Base-by-base conservation (phyloP, 331 rosid genomes). In the Malus hybrid region DNA sequence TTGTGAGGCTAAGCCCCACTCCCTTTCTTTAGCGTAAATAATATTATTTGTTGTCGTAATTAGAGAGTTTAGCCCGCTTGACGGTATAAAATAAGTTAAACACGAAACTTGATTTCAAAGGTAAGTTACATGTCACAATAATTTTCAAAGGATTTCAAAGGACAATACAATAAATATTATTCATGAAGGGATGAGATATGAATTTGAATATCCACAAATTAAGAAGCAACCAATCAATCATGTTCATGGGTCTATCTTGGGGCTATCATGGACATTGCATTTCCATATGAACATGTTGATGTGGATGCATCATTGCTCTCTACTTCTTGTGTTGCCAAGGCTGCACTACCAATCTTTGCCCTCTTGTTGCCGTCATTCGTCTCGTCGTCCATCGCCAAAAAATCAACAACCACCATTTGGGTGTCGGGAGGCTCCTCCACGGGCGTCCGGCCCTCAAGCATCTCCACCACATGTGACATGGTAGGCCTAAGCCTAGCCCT, bases 361-460 rank as follows among this genome's bases (percentile, higher is more conserved):
- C 24, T 20, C 50, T 31, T 27, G 24, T 61, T 22, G 16, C 71
- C 46, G 39, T 67, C 66, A 16, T 76, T 57, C 6, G 28, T 24
- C 14, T 77, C 88, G 29, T 85, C 97, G 66, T 91, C 97, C 3
- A 52, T 61, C 2, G 91, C 48, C 60, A 91, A 16, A 32, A 93
- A 76, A 80, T 93, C 97, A 59, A 86, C 88, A 36, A 90, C 74
- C 61, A 87, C 76, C 95, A 90, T 86, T 70, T 88, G 80, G 6
- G 90, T 83, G 16, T 86, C 91, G 6, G 98, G 98, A 2, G 97
- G 97, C 46, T 87, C 90, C 19, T 90, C 96, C 71, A 90, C 86
- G 27, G 33, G 56, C 31, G 67, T 84, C 5, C 92, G 84, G 7
- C 90, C 87, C 76, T 93, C 97, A 9, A 93, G 89, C 95, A 93